Percentiles rank a stretch among this genome's conserved stretches.
Evolutionary conservation across 176 grass and related monocot genomes (phyloP).

Genomic region (Raddia guianensis): DNA sequence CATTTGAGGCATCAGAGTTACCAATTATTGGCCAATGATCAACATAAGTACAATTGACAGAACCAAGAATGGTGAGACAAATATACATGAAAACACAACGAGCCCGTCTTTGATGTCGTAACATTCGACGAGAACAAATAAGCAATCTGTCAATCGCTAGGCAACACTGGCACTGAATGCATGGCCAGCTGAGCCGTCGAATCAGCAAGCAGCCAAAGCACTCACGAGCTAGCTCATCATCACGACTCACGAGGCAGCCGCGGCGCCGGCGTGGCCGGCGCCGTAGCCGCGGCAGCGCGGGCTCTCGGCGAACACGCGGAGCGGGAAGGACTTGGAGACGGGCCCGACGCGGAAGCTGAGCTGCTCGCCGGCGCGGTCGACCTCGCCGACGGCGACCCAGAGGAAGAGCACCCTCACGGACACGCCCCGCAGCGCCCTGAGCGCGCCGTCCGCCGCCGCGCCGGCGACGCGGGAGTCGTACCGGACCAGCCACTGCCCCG

Average conservation of each 20-base stretch:
- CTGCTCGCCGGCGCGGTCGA: conserved; percentile 23
- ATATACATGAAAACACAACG: too few species aligned
- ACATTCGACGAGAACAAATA: too few species aligned
- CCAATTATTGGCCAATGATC: too few species aligned
- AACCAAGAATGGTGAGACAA: too few species aligned
- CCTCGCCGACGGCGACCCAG: conserved; percentile 47
- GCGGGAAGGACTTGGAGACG: conserved; percentile 48
- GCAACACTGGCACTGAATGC: background rate
- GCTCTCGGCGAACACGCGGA: conserved; percentile 46
- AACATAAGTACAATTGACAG: too few species aligned
- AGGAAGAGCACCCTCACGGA: conserved; percentile 57
- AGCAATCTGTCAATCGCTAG: background rate
- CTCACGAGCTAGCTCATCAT: background rate
- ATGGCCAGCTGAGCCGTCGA: background rate
- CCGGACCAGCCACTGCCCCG: conserved; percentile 36
- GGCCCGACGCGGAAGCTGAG: conserved; percentile 56
- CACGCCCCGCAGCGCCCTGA: conserved; percentile 42
- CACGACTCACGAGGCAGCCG: background rate
- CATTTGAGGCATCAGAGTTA: too few species aligned
- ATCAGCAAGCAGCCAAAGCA: background rate
- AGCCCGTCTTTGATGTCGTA: background rate
- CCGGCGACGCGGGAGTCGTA: conserved; percentile 51
- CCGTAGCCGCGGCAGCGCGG: conserved; percentile 41
- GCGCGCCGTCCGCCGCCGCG: background rate
- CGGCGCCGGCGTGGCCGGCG: background rate